Base-by-base conservation (phyloP, 108 stramenopile species). In the Chaetoceros tenuissimus region DNA sequence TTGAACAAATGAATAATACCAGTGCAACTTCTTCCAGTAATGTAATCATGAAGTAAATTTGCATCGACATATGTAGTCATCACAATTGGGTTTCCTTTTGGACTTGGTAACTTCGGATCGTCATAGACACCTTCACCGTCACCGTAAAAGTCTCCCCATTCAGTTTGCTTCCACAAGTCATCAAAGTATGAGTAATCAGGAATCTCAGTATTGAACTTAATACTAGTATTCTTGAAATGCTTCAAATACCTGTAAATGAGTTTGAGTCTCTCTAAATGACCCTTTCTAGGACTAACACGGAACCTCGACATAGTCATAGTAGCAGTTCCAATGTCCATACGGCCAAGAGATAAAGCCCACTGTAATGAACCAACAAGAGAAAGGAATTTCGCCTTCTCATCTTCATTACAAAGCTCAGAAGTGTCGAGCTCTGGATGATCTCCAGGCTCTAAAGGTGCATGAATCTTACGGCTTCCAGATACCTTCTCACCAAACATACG, bases 241-340 rank as follows among this genome's bases (percentile, higher is more conserved):
- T 7, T 28, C 17, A 70, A 20, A 43, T 72, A 77, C 3, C 62
- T 70, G 28, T 49, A 77, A 50, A 77, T 65, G 0, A 56, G 57
- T 28, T 53, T 62, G 2, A 62, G 20, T 18, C 68, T 24, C 3
- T 65, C 46, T 3, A 78, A 17, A 46, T 78, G 72, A 0, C 77
- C 75, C 10, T 58, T 29, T 2, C 69, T 0, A 17, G 71, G 75
- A 2, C 24, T 16, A 21, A 53, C 71, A 0, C 22, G 24, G 25
- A 69, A 74, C 1, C 62, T n/a, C 0, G 71, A 49, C 47, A 77
- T 27, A 0, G 57, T 54, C 17, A 31, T 57, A 0, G 63, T 46
- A 19, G 66, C 68, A n/a, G 31, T 60, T n/a, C n/a, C 19, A 10
- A 79, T 60, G 50, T 79, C 77, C 53, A 66, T 48, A 16, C 71